Base-by-base conservation (phyloP, 106 monocot genomes). In the Platanthera zijinensis region DNA sequence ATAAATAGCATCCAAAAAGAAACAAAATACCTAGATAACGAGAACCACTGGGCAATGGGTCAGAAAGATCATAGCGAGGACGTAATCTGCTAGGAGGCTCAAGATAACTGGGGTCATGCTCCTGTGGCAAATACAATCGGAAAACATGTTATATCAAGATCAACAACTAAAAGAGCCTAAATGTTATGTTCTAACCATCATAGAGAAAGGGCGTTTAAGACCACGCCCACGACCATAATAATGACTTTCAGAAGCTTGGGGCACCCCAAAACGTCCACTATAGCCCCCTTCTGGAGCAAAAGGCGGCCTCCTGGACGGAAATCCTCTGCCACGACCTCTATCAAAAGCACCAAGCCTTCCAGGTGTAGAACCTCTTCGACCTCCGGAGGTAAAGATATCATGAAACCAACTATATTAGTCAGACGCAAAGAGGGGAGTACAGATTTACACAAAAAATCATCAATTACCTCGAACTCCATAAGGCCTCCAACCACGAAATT, bases 141-240 rank as follows among this genome's bases (percentile, higher is more conserved):
- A 17, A 72, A 72, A 83, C 68, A 25, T 9, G 61, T 13, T 69
- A 21, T 51, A 76, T 15, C 25, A 15, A 7, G 11, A 74, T 48
- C 5, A 73, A 6, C 61, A 11, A 57, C 11, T 21, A 22, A 64
- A 70, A 74, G 45, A 19, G n/a, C 7, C 4, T 51, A 22, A 70
- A 5, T 0, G 48, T 67, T 50, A 21, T 17, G 12, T 22, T 64
- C 87, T 75, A 72, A 89, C 92, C 85, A 89, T 84, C 89, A 87
- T 80, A 25, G 92, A 87, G 73, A 84, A 89, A 64, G 92, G 85
- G 8, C 89, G 81, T 75, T 92, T 92, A 6, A 84, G 39, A 51
- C 87, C 84, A 81, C 71, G 89, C 4, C 85, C 81, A 79, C 53
- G 80, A 75, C 85, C 85, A 77, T 85, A 89, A 71, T 78, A 92